Base-by-base conservation (phyloP, 202 grass and related monocot species). In the Elaeis oleifera region DNA sequence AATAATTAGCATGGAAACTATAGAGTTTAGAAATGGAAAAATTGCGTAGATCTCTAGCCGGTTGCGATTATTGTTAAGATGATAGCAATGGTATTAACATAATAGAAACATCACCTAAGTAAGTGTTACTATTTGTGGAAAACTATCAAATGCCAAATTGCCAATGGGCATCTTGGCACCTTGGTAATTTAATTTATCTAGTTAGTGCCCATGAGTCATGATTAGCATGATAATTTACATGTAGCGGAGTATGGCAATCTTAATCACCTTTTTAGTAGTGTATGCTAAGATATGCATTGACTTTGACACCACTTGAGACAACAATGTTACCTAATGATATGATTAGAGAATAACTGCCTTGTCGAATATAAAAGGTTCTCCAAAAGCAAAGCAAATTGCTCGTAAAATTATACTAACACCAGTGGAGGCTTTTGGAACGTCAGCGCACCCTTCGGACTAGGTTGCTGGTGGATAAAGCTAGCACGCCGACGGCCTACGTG, bases 281-380 rank as follows among this genome's bases (percentile, higher is more conserved):
- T 54, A 36, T 76, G 31, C 64, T 64, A 50, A 72, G 68, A 79
- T 72, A 67, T 67, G 76, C 76, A 79, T 72, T 79, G 76, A 79
- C 76, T 79, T 79, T 14, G 22, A 72, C 60, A 60, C 67, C 32
- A 71, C 59, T 65, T 32, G 67, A 72, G 61, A 72, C 72, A 71
- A 36, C 60, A 60, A 79, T 31, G 28, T 31, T 53, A 60, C 64
- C 69, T 72, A 60, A 56, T 60, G 76, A 79, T 60, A 72, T 79
- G 54, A 79, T 79, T 72, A 79, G 36, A 59, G 68, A 79, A 67
- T 60, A 72, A 79, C 51, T 71, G 31, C 69, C 56, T 65, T 48
- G 32, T 39, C 61, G 59, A 72, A 49, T 14, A 44, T 13, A 13
- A 44, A 59, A 49, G 54, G 16, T 25, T 36, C 55, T 23, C 24